Percentiles rank a stretch among this genome's conserved stretches.
Conservation (phyloP, 1,284 basidiomycete species). For the Ceratobasidium sp. region DNA sequence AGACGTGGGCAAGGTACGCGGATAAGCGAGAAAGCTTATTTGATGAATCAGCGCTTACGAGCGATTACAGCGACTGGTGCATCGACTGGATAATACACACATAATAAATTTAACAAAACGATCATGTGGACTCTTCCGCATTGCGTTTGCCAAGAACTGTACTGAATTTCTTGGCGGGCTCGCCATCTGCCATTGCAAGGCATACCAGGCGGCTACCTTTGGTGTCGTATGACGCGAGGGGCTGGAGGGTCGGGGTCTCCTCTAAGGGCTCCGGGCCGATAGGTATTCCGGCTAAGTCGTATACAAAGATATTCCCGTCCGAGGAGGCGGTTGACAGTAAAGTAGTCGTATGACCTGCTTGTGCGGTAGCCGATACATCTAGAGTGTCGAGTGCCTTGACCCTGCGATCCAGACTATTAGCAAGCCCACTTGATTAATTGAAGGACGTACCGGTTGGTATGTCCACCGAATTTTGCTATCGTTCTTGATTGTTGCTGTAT, state of each 20-base stretch:
- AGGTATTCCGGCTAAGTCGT: conserved; percentile 70
- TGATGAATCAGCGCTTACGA: conserved; percentile 7
- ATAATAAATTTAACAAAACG: background rate
- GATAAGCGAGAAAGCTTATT: background rate
- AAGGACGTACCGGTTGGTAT: conserved; percentile 71
- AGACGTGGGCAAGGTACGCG: conserved; percentile 6
- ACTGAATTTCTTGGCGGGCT: conserved; percentile 45
- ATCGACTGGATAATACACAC: background rate
- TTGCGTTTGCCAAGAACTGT: conserved; percentile 21
- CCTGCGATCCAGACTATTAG: conserved; percentile 54
- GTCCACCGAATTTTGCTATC: conserved; percentile 74
- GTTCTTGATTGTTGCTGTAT: conserved; percentile 54
- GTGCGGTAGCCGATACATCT: conserved; percentile 62
- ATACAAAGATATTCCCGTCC: conserved; percentile 84
- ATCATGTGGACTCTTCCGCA: background rate
- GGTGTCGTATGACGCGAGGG: conserved; percentile 78
- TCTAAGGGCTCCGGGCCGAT: conserved; percentile 44
- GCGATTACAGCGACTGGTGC: too few relatives aligned
- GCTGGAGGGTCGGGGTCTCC: conserved; percentile 59
- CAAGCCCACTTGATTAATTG: background rate
- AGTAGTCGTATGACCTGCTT: conserved; percentile 60
- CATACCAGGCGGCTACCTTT: conserved; percentile 87
- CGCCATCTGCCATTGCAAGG: conserved; percentile 73
- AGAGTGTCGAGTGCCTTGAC: conserved; percentile 78
- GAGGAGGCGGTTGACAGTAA: conserved; percentile 81